Percentiles rank a stretch among this genome's conserved stretches.
Evolutionary conservation across 768 basidiomycete genomes (phyloP).

Genomic region (Tremella fuciformis): DNA sequence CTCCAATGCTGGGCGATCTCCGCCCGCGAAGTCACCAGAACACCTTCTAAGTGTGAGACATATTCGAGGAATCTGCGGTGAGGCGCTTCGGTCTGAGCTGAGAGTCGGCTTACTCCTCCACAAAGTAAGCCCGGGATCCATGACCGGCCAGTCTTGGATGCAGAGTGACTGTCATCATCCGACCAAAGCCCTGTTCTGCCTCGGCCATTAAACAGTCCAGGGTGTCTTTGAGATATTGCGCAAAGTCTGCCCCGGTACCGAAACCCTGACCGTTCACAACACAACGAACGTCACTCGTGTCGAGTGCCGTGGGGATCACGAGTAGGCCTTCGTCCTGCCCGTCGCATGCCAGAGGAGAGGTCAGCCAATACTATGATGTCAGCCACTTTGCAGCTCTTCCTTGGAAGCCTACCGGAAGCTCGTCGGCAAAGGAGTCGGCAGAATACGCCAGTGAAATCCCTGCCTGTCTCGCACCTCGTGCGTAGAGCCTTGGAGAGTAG

Average conservation of each 20-base stretch:
- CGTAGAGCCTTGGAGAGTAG: slow-evolving; percentile 18
- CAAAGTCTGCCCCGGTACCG: too few species aligned
- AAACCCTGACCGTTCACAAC: slow-evolving; percentile 14
- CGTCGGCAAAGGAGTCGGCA: slow-evolving; percentile 26
- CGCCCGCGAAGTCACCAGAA: slow-evolving; percentile 14
- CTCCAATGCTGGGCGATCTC: slow-evolving; percentile 17
- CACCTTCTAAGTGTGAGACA: slow-evolving; percentile 10
- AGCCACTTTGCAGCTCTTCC: background rate
- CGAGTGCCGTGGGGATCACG: too few species aligned
- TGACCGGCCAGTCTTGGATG: slow-evolving; percentile 17
- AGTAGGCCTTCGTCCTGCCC: too few species aligned
- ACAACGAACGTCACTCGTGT: too few species aligned
- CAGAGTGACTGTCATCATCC: slow-evolving; percentile 15
- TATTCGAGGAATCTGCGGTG: slow-evolving; percentile 15
- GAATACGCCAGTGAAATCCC: slow-evolving; percentile 21
- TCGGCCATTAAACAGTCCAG: slow-evolving; percentile 11
- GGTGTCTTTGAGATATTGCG: slow-evolving; percentile 15
- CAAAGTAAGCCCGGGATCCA: slow-evolving; percentile 15
- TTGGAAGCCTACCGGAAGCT: slow-evolving; percentile 9
- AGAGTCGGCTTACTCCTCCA: too few species aligned
- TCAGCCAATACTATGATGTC: slow-evolving; percentile 12
- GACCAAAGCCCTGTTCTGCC: slow-evolving; percentile 9
- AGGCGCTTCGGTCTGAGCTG: too few species aligned
- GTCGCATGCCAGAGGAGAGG: too few species aligned
- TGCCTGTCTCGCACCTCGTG: slow-evolving; percentile 13